These are phyloP conservation scores for Phytophthora vignae DNA, from an alignment of 352 stramenopile species.

Conservation along the genomic window DNA sequence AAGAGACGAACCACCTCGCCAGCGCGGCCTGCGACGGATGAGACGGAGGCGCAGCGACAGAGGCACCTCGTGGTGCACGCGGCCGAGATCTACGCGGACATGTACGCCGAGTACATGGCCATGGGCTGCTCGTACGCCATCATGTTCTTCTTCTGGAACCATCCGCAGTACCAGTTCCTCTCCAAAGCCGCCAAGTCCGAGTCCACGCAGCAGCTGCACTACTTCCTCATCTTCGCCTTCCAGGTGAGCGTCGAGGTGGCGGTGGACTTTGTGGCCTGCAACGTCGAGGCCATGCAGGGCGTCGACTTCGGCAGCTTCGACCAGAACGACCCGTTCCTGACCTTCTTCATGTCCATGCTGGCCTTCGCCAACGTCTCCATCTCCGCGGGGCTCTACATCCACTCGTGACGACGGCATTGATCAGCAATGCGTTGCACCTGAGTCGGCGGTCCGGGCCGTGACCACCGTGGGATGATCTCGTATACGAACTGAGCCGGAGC, in stretches of 20 bases:
- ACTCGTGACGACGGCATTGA: constrained; percentile 10
- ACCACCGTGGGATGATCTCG: constrained; percentile 7
- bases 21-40: not conserved
- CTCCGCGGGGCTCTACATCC: constrained; percentile 22
- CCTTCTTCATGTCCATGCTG: constrained; percentile 37
- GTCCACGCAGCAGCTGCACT: not conserved
- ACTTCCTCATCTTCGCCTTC: constrained; percentile 7
- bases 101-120: constrained; percentile 56
- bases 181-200: not conserved
- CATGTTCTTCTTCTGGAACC: constrained; percentile 39
- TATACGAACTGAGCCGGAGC: constrained; percentile 11
- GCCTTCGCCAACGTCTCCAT: constrained; percentile 18
- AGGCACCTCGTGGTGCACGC: constrained; percentile 24
- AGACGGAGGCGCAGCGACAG: not conserved
- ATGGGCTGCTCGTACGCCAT: constrained; percentile 51
- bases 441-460: not conserved
- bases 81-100: constrained; percentile 39
- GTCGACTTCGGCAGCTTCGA: constrained; percentile 21
- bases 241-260: constrained; percentile 27
- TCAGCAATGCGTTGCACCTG: not conserved
- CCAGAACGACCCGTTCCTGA: constrained; percentile 35
- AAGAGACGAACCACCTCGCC: not conserved
- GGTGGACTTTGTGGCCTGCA: constrained; percentile 32
- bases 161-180: constrained; percentile 34
- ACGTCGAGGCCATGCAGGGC: constrained; percentile 25